Base-by-base conservation (phyloP, 169 alveolate genomes). In the Eimeria necatrix region DNA sequence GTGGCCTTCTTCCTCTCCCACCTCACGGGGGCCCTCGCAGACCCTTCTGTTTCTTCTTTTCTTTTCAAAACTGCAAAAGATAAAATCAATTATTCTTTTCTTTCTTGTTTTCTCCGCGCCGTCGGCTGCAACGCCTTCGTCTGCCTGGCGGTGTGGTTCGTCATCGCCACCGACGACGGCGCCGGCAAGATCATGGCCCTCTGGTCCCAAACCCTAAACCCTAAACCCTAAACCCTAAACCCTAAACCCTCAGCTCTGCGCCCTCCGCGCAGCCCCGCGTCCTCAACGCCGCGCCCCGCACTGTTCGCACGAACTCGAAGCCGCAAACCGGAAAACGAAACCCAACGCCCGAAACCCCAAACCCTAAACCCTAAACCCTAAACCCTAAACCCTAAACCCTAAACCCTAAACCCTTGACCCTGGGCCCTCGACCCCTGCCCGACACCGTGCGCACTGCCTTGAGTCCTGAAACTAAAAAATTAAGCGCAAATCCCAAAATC, bases 121-220 rank as follows among this genome's bases (percentile, higher is more conserved):
- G 90, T 90, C 14, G 94, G 91, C 14, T 76, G 95, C 84, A 91
- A 76, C 84, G 61, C 95, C 24, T 76, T 59, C 64, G 95, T 90
- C 22, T 90, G 94, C 87, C 94, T 90, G 70, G 94, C 94, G 3
- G 94, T 90, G 52, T 90, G 94, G 94, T 74, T 74, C 61, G 94
- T 90, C 70, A 74, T 76, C 68, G 94, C 94, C 20, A 49, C 94
- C 1, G 94, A 90, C 60, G 94, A 90, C 46, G 94, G 89, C 16
- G 94, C 94, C 3, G 94, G 94, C 2, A 91, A 91, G 26, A 60
- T 60, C 41, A 56, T 91, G 20, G 87, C 70, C 41, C 68, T 91
- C 49, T 76, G 90, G 95, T 91, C 86, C 20, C 16, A 20, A 61
- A 26, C 56, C 68, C 78, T 83, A 41, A 24, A 46, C 87, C 51